Evolutionary conservation across 106 monocot genomes (phyloP).

Genomic region (Amphibolis antarctica): DNA sequence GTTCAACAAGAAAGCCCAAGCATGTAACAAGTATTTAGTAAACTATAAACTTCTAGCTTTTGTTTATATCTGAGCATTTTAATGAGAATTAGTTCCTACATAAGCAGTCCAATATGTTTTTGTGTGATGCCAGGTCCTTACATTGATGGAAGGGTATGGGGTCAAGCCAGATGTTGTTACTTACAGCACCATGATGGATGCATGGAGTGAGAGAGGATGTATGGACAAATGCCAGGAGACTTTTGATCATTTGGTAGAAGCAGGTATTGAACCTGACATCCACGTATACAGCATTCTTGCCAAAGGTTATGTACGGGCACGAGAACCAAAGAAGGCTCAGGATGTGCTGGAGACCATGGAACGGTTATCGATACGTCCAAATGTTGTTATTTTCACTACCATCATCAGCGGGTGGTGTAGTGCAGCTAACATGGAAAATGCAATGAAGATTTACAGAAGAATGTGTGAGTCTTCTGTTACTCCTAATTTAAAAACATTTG

Average conservation of each 20-base stretch:
- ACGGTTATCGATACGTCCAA: slow-evolving; percentile 36
- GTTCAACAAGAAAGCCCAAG: too few relatives aligned
- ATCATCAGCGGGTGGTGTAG: slow-evolving; percentile 93
- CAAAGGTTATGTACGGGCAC: slow-evolving; percentile 70
- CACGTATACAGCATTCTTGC: slow-evolving; percentile 85
- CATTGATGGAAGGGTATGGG: slow-evolving; percentile 50
- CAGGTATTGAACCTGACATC: slow-evolving; percentile 57
- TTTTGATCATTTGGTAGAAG: slow-evolving; percentile 45
- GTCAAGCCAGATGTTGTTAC: slow-evolving; percentile 83
- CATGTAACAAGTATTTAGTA: too few relatives aligned
- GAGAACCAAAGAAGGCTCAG: slow-evolving; percentile 67
- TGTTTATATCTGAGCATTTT: too few relatives aligned
- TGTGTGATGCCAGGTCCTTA: slow-evolving; percentile 28
- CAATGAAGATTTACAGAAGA: slow-evolving; percentile 46
- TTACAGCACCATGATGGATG: slow-evolving; percentile 79
- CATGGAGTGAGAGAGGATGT: slow-evolving; percentile 57
- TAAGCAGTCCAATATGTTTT: background rate
- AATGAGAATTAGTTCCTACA: background rate
- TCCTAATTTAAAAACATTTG: slow-evolving; percentile 78
- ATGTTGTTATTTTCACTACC: slow-evolving; percentile 82
- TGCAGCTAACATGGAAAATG: slow-evolving; percentile 69
- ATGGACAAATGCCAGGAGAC: slow-evolving; percentile 69
- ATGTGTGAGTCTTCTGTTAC: slow-evolving; percentile 46
- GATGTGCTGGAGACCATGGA: slow-evolving; percentile 57
- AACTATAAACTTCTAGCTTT: too few relatives aligned